Evolutionary conservation across 352 stramenopile species (phyloP).

Genomic region (Globisporangium megalacanthum): DNA sequence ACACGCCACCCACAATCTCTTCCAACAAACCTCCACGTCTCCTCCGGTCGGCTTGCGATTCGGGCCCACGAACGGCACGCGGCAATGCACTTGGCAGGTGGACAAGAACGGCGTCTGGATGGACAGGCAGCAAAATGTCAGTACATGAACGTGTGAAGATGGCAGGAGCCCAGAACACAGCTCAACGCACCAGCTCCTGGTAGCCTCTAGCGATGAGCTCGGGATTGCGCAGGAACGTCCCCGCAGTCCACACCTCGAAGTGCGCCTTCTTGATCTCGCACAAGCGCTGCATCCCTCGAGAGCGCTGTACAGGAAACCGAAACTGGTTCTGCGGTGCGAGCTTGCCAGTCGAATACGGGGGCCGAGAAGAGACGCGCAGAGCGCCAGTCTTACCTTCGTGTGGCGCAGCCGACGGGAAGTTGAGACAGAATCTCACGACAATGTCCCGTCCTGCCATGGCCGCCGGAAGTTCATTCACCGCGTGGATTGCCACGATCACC

Average conservation of each 20-base stretch:
- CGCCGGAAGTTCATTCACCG: conserved; percentile 35
- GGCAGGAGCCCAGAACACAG: background rate
- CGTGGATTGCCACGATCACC: conserved; percentile 42
- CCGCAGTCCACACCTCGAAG: conserved; percentile 71
- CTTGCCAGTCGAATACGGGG: conserved; percentile 23
- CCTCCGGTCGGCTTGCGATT: conserved; percentile 64
- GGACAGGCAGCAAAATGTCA: background rate
- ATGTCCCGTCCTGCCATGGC: conserved; percentile 37
- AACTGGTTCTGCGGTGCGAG: conserved; percentile 25
- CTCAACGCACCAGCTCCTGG: conserved; percentile 54
- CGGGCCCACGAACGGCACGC: conserved; percentile 58
- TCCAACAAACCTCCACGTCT: conserved; percentile 45
- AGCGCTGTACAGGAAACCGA: conserved; percentile 48
- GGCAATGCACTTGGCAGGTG: conserved; percentile 38
- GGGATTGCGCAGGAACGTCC: conserved; percentile 55
- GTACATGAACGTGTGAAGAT: background rate
- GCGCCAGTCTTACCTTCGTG: conserved; percentile 54
- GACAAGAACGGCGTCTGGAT: conserved; percentile 42
- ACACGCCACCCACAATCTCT: background rate
- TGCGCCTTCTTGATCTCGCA: conserved; percentile 77
- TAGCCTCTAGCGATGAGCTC: conserved; percentile 63
- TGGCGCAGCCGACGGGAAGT: conserved; percentile 47
- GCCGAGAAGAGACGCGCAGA: conserved; percentile 25
- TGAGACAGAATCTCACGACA: conserved; percentile 72
- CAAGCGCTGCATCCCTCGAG: conserved; percentile 59